Base-by-base conservation (phyloP, 2,329 filamentous ascomycete genomes). In the Didymella glomerata region DNA sequence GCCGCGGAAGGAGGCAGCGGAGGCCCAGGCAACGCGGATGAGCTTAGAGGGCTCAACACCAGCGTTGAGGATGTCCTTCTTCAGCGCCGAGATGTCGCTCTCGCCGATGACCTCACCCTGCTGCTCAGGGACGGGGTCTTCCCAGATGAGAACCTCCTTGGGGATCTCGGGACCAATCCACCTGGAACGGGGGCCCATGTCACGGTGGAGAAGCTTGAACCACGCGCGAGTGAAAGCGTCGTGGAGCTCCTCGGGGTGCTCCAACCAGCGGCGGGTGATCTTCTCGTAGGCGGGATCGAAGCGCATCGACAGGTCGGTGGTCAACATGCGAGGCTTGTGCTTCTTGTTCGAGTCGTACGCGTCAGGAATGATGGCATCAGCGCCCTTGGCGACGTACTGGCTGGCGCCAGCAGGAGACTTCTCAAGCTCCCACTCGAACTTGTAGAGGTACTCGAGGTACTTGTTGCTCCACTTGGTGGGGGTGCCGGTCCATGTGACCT, bases 191-290 rank as follows among this genome's bases (percentile, higher is more conserved):
- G 90, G 90, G 16, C 90, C 90, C 79, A 93, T 85, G 75, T 93
- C 90, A 80, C 90, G 90, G 81, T 93, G 90, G 32, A 90, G 82
- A 41, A 93, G 85, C 86, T 93, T 93, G 85, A 91, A 93, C 90
- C 90, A 93, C 14, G 90, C 90, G 48, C 86, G 85, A 22, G 84
- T 82, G 71, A 93, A 93, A 9, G 85, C 87, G 61, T 92, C 86
- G 53, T 83, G 83, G 38, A 93, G 83, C 81, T 91, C 79, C 45
- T 90, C 83, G 1, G 88, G 88, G 78, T 93, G 80, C 66, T 87
- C 85, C 46, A 89, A 80, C 84, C 87, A 93, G 68, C 83, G 85
- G 52, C 87, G 85, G 18, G 88, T 85, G 73, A 93, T 90, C 85
- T 92, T 92, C 80, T 90, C 88, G 79, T 91, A 93, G 8, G 68